These are phyloP conservation scores for Leccinum cinnamomeum DNA, from an alignment of 1,284 basidiomycete species.

Conservation along the genomic window DNA sequence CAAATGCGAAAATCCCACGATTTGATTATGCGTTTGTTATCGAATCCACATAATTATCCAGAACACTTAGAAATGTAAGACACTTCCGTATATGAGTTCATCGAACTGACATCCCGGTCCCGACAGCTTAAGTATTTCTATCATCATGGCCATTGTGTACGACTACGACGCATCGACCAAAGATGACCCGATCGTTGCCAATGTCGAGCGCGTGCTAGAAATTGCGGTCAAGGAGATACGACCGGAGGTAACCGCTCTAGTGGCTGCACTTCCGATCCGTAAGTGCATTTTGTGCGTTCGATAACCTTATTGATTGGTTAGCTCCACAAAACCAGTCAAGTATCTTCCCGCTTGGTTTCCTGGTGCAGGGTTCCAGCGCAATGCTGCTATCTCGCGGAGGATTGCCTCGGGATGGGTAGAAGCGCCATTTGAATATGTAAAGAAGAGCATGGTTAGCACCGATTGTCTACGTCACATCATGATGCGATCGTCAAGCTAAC, in stretches of 20 bases:
- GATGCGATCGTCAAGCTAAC: neutral
- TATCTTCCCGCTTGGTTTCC: slow-evolving; percentile 28
- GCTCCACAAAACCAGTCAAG: slow-evolving; percentile 12
- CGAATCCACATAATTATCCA: slow-evolving; percentile 3
- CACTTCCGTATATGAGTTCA: neutral
- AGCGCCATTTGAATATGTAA: slow-evolving; percentile 24
- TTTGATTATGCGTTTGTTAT: slow-evolving; percentile 16
- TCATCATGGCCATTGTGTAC: slow-evolving; percentile 14
- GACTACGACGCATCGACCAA: slow-evolving; percentile 18
- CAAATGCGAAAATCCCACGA: slow-evolving; percentile 25
- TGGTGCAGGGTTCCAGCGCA: slow-evolving; percentile 21
- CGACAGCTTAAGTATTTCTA: slow-evolving; percentile 7
- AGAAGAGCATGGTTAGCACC: slow-evolving; percentile 23
- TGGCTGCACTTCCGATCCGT: slow-evolving; percentile 23
- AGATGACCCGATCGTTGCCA: slow-evolving; percentile 25
- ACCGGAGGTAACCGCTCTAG: slow-evolving; percentile 20
- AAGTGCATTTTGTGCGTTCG: slow-evolving; percentile 2
- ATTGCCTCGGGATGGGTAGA: slow-evolving; percentile 15
- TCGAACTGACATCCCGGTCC: neutral
- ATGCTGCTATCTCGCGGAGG: slow-evolving; percentile 11
- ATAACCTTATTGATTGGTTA: neutral
- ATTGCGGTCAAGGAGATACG: slow-evolving; percentile 14
- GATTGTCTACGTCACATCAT: neutral
- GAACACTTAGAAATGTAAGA: slow-evolving; percentile 26
- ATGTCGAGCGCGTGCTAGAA: slow-evolving; percentile 10